Percentiles rank a stretch among this genome's conserved stretches.
Evolutionary conservation across 208 protist species (phyloP).

Genomic region (Trypanosoma caninum): DNA sequence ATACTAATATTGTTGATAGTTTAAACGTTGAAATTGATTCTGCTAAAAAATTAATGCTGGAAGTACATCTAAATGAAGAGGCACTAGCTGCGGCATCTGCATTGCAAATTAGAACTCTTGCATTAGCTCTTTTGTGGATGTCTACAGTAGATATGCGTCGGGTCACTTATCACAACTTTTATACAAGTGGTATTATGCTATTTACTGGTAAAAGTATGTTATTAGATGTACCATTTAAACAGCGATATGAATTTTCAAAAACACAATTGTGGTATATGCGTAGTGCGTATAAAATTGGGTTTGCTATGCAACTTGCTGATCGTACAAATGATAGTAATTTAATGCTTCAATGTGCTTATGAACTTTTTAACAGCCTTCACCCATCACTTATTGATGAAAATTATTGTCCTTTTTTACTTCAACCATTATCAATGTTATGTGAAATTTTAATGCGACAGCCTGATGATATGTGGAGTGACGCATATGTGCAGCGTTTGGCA

Average conservation of each 20-base stretch:
- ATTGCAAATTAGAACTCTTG: constrained; percentile 24
- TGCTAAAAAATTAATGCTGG: neutral
- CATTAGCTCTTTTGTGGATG: constrained; percentile 27
- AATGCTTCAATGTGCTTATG: constrained; percentile 38
- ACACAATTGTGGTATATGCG: constrained; percentile 23
- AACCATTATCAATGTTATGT: constrained; percentile 60
- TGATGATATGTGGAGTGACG: constrained; percentile 42
- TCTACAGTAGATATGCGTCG: constrained; percentile 20
- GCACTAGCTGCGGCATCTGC: constrained; percentile 13
- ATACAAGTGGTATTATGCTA: constrained; percentile 16
- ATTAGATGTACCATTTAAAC: constrained; percentile 19
- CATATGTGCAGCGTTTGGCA: constrained; percentile 61
- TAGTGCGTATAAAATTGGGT: constrained; percentile 23
- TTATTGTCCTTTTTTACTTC: constrained; percentile 40
- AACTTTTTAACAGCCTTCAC: constrained; percentile 46
- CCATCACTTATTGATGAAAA: constrained; percentile 34
- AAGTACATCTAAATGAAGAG: constrained; percentile 21
- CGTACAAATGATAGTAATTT: constrained; percentile 14
- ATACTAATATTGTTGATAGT: neutral
- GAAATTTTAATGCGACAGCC: constrained; percentile 27
- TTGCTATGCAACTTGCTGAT: constrained; percentile 26
- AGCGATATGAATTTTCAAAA: constrained; percentile 16
- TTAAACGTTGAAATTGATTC: neutral
- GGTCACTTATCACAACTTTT: constrained; percentile 21
- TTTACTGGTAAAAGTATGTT: constrained; percentile 15